phyloP scores from a whole-genome alignment of 768 basidiomycete species.

The Erythrobasidium yunnanense region DNA sequence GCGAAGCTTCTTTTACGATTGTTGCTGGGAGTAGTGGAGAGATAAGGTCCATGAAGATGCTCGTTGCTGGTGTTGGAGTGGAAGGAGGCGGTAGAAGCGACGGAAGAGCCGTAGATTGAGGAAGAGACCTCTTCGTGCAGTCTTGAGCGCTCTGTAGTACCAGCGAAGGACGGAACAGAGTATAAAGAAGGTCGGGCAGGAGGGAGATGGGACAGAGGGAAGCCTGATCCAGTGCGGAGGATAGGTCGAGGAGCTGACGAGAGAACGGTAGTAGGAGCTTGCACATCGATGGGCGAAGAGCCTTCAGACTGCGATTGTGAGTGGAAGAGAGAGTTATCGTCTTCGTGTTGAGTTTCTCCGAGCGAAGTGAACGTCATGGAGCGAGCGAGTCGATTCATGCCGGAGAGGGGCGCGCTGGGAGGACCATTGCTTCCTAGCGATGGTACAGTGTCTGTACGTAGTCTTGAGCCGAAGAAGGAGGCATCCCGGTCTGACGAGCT shows the following conservation, averaged over 20 bases:
- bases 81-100: neutral
- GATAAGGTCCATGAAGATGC: too few relatives aligned
- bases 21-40: neutral
- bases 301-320: too few relatives aligned
- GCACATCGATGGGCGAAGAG: too few relatives aligned
- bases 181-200: neutral
- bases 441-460: too few relatives aligned
- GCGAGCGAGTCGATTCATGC: neutral
- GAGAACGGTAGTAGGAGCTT: too few relatives aligned
- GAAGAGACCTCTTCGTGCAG: neutral
- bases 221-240: neutral
- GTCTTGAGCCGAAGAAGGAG: too few relatives aligned
- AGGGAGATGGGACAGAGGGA: neutral
- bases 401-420: neutral
- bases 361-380: neutral
- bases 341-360: too few relatives aligned
- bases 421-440: neutral
- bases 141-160: neutral
- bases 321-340: too few relatives aligned
- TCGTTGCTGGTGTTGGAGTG: neutral
- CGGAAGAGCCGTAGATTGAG: neutral
- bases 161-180: neutral
- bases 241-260: neutral
- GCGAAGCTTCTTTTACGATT: too few relatives aligned
- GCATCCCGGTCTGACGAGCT: too few relatives aligned